Conservation (phyloP, 179 eudicot species). For the Beta corolliflora region DNA sequence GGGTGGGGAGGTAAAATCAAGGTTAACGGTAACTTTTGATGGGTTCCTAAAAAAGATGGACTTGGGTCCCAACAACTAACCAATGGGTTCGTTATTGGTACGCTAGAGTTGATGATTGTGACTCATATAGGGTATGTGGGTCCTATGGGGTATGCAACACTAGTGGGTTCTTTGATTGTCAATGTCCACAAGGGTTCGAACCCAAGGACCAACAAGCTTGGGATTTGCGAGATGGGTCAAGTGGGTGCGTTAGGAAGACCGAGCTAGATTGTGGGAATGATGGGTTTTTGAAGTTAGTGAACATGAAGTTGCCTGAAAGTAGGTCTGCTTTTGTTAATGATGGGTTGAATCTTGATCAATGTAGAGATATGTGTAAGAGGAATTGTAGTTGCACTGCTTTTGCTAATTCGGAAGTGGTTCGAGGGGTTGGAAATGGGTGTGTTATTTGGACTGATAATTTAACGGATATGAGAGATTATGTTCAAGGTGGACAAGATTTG, state of each 20-base stretch:
- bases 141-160: slow-evolving; percentile 51
- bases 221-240: slow-evolving; percentile 57
- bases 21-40: slow-evolving; percentile 40
- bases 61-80: slow-evolving; percentile 42
- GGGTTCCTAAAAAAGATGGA: slow-evolving; percentile 44
- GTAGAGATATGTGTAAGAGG: slow-evolving; percentile 41
- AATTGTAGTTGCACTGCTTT: slow-evolving; percentile 67
- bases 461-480: slow-evolving; percentile 59
- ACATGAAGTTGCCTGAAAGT: slow-evolving; percentile 71
- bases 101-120: slow-evolving; percentile 62
- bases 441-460: slow-evolving; percentile 59
- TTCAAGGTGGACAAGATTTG: slow-evolving; percentile 70
- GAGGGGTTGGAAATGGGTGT: slow-evolving; percentile 54
- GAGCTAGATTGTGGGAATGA: slow-evolving; percentile 53
- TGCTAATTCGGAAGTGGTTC: slow-evolving; percentile 37
- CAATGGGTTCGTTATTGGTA: slow-evolving; percentile 57
- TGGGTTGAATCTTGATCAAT: slow-evolving; percentile 31
- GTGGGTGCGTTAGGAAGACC: slow-evolving; percentile 53
- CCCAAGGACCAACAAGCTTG: slow-evolving; percentile 56
- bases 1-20: slow-evolving; percentile 38
- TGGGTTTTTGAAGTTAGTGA: slow-evolving; percentile 50
- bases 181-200: slow-evolving; percentile 53
- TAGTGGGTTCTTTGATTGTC: slow-evolving; percentile 42
- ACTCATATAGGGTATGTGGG: slow-evolving; percentile 55
- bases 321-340: slow-evolving; percentile 36